These are phyloP conservation scores for Scheffersomyces lignosus DNA, from an alignment of 805 yeast genomes.

Conservation along the genomic window DNA sequence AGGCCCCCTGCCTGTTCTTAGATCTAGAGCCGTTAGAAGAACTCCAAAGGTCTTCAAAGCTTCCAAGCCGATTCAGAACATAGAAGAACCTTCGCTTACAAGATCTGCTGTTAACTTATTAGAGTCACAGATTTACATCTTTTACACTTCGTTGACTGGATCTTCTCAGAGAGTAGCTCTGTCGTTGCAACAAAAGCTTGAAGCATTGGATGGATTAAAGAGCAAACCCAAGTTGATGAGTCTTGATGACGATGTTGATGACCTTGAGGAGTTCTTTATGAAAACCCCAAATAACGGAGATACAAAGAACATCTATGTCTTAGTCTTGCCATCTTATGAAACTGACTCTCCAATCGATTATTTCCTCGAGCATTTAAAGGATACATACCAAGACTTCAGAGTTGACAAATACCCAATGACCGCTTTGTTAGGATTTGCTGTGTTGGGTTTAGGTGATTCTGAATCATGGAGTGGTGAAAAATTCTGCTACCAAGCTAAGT, in stretches of 20 bases:
- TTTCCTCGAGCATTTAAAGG: slow-evolving; percentile 75
- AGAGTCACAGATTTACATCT: slow-evolving; percentile 62
- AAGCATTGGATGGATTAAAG: slow-evolving; percentile 19
- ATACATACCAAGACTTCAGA: slow-evolving; percentile 81
- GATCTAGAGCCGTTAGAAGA: slow-evolving; percentile 20
- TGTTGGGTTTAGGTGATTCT: slow-evolving; percentile 83
- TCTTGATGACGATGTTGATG: slow-evolving; percentile 79
- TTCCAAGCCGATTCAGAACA: slow-evolving; percentile 22
- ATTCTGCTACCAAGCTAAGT: slow-evolving; percentile 82
- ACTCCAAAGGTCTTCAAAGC: slow-evolving; percentile 42
- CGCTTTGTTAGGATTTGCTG: slow-evolving; percentile 73
- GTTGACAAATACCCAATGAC: slow-evolving; percentile 79
- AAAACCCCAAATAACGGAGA: slow-evolving; percentile 49
- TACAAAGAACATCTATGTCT: slow-evolving; percentile 55
- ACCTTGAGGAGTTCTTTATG: slow-evolving; percentile 79
- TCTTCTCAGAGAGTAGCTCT: slow-evolving; percentile 71
- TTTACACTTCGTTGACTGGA: slow-evolving; percentile 87
- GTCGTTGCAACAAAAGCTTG: slow-evolving; percentile 42
- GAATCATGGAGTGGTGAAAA: slow-evolving; percentile 77
- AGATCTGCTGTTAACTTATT: slow-evolving; percentile 38
- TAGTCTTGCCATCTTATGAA: slow-evolving; percentile 87
- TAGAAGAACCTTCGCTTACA: slow-evolving; percentile 37
- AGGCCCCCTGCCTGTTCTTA: slow-evolving; percentile 12
- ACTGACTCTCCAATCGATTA: slow-evolving; percentile 91
- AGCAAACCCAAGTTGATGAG: slow-evolving; percentile 57